Base-by-base conservation (phyloP, 495 filamentous ascomycete species). In the Melanomma pulvis-pyrius region DNA sequence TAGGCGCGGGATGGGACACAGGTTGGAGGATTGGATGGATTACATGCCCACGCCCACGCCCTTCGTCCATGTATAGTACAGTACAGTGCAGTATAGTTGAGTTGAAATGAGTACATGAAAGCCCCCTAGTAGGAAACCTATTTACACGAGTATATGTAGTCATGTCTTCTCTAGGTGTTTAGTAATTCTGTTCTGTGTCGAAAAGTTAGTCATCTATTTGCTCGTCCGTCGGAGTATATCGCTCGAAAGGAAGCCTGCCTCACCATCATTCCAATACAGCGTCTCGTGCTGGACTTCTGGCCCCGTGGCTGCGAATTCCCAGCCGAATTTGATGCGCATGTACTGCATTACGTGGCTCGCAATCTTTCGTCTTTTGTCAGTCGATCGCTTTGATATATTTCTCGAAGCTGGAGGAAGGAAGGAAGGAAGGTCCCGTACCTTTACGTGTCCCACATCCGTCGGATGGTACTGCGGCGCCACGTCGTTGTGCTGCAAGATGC, bases 401-500 rank as follows among this genome's bases (percentile, higher is more conserved):
- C 24, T 51, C 48, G 46, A 8, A 41, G 7, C 17, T 5, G 22
- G 46, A 49, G 7, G n/a, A 25, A 51, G 48, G 15, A 2, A 12
- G 48, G 19, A 1, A 9, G 48, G 36, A n/a, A 41, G n/a, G n/a
- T n/a, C n/a, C n/a, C n/a, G 8, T 44, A 44, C 41, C 67, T 90
- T 90, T 72, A 90, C 80, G 54, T 88, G 85, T 0, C 88, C 87
- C 12, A 88, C 82, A 66, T 90, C 86, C 0, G 86, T 89, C 0
- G 85, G 86, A 62, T 90, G 87, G 65, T 78, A 86, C 70, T 79
- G 77, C 13, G 87, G 88, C 4, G 78, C 83, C 57, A 88, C 86
- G 68, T 89, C 87, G 60, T 89, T 89, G 67, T 90, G 86, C 69
- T 89, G 86, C 65, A 90, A 63, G 30, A 89, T 85, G 2, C 87